Evolutionary conservation across 306 rosid species (phyloP).

Genomic region (Cyamopsis tetragonoloba): DNA sequence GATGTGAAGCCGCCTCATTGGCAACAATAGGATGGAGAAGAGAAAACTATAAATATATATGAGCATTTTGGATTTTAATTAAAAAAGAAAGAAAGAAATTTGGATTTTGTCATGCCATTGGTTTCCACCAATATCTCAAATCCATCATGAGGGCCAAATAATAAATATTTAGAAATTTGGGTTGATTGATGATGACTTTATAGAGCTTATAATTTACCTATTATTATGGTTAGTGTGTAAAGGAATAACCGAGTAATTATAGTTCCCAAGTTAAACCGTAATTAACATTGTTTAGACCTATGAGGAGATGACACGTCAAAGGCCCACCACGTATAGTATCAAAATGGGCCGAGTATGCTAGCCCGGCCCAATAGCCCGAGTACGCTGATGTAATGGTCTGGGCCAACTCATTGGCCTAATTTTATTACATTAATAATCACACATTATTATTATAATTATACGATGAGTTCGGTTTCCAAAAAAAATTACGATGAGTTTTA

Average conservation of each 20-base stretch:
- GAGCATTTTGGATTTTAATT: no score
- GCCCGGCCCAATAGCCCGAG: no score
- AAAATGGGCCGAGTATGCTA: no score
- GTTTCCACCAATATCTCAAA: conserved; percentile 48
- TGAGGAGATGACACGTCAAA: conserved; percentile 19
- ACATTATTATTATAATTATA: no score
- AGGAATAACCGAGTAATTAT: conserved; percentile 24
- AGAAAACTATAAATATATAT: no score
- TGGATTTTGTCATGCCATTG: conserved; percentile 44
- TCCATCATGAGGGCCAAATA: conserved; percentile 29
- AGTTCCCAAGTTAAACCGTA: conserved; percentile 9
- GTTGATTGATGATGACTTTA: conserved; percentile 37
- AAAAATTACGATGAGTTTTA: no score
- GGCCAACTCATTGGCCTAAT: no score
- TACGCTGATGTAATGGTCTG: no score
- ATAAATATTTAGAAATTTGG: conserved; percentile 35
- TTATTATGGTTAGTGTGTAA: conserved; percentile 37
- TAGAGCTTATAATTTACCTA: conserved; percentile 42
- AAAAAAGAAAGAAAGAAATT: no score
- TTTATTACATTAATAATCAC: no score
- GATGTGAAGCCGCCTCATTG: conserved; percentile 32
- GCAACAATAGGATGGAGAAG: no score
- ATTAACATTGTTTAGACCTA: conserved; percentile 15
- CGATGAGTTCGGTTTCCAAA: no score
- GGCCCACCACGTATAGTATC: background rate